Base-by-base conservation (phyloP, 2,329 filamentous ascomycete species). In the Botrytis paeoniae region DNA sequence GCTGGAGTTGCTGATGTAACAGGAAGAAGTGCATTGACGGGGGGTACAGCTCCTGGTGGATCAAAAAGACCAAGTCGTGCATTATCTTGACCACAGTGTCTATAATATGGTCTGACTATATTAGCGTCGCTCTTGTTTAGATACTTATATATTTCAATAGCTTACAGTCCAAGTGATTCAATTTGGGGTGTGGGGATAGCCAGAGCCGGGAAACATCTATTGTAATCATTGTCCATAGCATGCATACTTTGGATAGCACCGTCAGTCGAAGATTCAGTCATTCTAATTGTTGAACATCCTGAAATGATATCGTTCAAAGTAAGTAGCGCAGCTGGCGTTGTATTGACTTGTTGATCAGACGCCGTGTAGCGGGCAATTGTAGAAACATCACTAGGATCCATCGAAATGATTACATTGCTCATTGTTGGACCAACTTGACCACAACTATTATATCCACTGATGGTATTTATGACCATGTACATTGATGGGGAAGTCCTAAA, bases 401-500 rank as follows among this genome's bases (percentile, higher is more conserved):
- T 74, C 1, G 79, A 75, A 65, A 82, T 79, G 20, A 83, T 76
- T 74, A 78, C 74, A 54, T 73, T 79, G 4, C 77, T 76, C 65
- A 80, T 81, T 0, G 79, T 77, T 9, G 82, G 82, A 0, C 81
- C 82, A 1, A 75, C 75, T 25, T 76, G 74, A 62, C 79, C 80
- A 16, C 77, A 73, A 9, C 78, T 75, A 75, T 83, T 83, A 75
- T 75, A 78, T 43, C 81, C 82, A 29, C 73, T 76, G 8, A 81
- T 79, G n/a, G 81, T 81, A 29, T 81, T 80, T 72, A 83, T 80
- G 32, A 81, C 70, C 75, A 83, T 78, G 75, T 83, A 83, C 48
- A 83, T 80, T 10, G 82, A 83, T 5, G 82, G 82, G 1, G 80
- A 83, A n/a, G 81, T 82, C 74, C 82, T 83, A 66, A 71, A 20